A percentile compares a stretch with the other conserved stretches of the same genome.
Evolutionary conservation across 352 stramenopile genomes (phyloP).

Genomic region (Globisporangium acanthophoron): DNA sequence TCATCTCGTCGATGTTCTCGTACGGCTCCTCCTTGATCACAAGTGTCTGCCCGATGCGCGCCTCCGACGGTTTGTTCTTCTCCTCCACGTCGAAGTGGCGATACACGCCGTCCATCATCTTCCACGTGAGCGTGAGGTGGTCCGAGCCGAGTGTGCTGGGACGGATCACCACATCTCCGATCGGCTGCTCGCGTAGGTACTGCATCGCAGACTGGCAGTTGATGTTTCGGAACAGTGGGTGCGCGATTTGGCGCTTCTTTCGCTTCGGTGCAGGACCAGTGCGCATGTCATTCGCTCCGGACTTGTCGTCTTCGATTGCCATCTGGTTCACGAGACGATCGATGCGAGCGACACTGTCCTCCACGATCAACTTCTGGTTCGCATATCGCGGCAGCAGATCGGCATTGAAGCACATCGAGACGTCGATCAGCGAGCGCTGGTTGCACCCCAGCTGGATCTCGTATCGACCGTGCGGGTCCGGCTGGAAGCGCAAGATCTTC

Average conservation of each 20-base stretch:
- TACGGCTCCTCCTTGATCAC: conserved; percentile 87
- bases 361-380: conserved; percentile 44
- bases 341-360: conserved; percentile 62
- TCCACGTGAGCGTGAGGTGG: conserved; percentile 86
- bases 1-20: conserved; percentile 86
- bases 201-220: conserved; percentile 81
- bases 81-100: conserved; percentile 87
- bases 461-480: conserved; percentile 71
- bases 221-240: conserved; percentile 85
- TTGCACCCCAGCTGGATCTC: conserved; percentile 78
- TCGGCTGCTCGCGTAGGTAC: conserved; percentile 66
- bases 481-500: conserved; percentile 67
- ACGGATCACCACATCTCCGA: conserved; percentile 84
- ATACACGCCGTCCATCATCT: conserved; percentile 84
- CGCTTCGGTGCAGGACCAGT: conserved; percentile 30
- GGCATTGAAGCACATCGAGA: conserved; percentile 68
- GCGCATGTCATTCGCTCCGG: conserved; percentile 21
- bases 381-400: conserved; percentile 51
- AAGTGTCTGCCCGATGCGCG: conserved; percentile 70
- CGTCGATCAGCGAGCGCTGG: conserved; percentile 59
- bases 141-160: conserved; percentile 78
- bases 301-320: conserved; percentile 71
- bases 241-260: conserved; percentile 86
- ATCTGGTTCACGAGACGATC: conserved; percentile 76
- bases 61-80: conserved; percentile 84